These are phyloP conservation scores for Lasiodiplodia sp. DNA, from an alignment of 2,329 filamentous ascomycete species.

Conservation along the genomic window DNA sequence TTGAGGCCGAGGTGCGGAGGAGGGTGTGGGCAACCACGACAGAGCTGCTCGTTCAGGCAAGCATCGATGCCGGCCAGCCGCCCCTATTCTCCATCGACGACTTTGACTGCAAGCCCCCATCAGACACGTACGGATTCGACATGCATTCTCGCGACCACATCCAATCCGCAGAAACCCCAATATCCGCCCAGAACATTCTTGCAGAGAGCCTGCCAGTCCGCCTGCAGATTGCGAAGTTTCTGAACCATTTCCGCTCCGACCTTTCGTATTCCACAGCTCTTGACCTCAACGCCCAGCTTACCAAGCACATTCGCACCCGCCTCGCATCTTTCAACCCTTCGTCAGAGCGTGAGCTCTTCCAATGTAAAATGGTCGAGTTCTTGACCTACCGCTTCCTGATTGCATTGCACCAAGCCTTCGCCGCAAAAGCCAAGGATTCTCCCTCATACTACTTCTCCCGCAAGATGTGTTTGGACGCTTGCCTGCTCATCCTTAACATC, in stretches of 20 bases:
- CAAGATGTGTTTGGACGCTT: constrained; percentile 56
- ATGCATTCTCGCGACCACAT: constrained; percentile 32
- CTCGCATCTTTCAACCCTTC: constrained; percentile 19
- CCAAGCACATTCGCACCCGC: constrained; percentile 36
- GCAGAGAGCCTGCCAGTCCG: constrained; percentile 33
- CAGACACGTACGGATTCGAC: constrained; percentile 37
- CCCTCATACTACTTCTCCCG: constrained; percentile 60
- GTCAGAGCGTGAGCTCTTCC: constrained; percentile 43
- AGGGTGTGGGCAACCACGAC: constrained; percentile 55
- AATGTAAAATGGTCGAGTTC: constrained; percentile 60
- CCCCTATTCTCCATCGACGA: constrained; percentile 42
- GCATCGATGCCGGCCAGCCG: constrained; percentile 35
- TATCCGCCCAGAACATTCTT: constrained; percentile 37
- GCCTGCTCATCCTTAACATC: constrained; percentile 74
- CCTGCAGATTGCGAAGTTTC: constrained; percentile 34
- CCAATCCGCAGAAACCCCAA: constrained; percentile 31
- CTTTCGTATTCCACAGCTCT: constrained; percentile 42
- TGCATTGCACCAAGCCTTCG: constrained; percentile 61
- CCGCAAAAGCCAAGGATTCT: constrained; percentile 51
- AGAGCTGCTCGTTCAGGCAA: constrained; percentile 48
- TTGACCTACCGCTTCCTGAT: constrained; percentile 64
- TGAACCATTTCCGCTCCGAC: constrained; percentile 44
- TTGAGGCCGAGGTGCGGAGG: constrained; percentile 51
- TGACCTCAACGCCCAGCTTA: constrained; percentile 39
- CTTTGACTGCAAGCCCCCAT: constrained; percentile 41